Conservation (phyloP, 495 filamentous ascomycete species). For the Astrocystis sublimbata region DNA sequence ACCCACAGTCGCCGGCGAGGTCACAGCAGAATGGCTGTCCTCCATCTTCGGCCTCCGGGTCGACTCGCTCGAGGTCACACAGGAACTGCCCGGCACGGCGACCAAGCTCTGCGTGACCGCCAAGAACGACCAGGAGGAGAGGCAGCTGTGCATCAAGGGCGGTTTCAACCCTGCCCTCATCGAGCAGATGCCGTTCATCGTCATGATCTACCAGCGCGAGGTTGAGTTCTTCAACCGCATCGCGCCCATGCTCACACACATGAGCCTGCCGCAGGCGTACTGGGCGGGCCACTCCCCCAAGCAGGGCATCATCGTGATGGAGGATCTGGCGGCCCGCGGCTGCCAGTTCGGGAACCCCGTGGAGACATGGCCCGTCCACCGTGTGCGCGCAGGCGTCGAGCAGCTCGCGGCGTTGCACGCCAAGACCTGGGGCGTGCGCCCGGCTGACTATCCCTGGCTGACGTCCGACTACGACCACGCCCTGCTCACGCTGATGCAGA, state of each 20-base stretch:
- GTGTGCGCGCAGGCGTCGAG: constrained; percentile 31
- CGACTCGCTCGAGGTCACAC: constrained; percentile 30
- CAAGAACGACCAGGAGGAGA: constrained; percentile 22
- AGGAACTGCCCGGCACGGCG: constrained; percentile 32
- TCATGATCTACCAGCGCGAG: constrained; percentile 37
- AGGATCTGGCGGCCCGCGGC: constrained; percentile 32
- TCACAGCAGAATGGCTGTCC: constrained; percentile 44
- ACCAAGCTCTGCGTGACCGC: constrained; percentile 37
- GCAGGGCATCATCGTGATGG: constrained; percentile 42
- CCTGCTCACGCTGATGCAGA: constrained; percentile 24
- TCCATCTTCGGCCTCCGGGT: constrained; percentile 33
- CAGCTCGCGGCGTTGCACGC: constrained; percentile 39
- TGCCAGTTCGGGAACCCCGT: constrained; percentile 32
- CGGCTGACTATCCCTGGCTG: constrained; percentile 33
- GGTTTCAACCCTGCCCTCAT: constrained; percentile 37
- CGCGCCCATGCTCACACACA: constrained; percentile 31
- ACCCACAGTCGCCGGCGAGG: constrained; percentile 38
- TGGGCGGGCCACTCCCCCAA: constrained; percentile 31
- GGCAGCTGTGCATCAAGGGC: constrained; percentile 36
- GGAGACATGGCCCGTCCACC: constrained; percentile 24
- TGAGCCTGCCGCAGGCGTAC: constrained; percentile 37
- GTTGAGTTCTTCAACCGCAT: constrained; percentile 37
- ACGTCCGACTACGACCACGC: constrained; percentile 25
- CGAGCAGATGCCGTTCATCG: constrained; percentile 33
- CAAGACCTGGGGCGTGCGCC: constrained; percentile 36